Evolutionary conservation across 2,329 filamentous ascomycete genomes (phyloP), one percentile per base, ranked within the genome.

Genomic region (Ascochyta viciae-villosae): DNA sequence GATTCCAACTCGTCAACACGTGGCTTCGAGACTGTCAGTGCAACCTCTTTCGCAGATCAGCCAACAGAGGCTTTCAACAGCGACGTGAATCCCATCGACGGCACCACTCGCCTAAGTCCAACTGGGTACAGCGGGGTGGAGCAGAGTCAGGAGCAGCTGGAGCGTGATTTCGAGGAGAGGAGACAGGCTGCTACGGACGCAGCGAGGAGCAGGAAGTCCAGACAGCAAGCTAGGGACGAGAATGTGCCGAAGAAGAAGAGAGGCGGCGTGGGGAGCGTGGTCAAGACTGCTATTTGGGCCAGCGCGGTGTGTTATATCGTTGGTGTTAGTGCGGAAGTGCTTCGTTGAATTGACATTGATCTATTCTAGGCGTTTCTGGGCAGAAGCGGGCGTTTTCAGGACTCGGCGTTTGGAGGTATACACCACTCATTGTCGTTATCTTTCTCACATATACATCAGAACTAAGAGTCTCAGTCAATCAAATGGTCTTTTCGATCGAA

Each of bases 31-130:
- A 55, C 35, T 6, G n/a, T 54, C 26, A 42, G 39, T 34, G 34
- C 16, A 8, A 39, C 31, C 7, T 3, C 48, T 3, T 6, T 34
- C 7, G 40, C 54, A 8, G 47, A 58, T 3, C 9, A 45, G 22
- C 9, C 31, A 3, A 4, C 41, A 10, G 44, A 41, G 10, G 9
- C n/a, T 31, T 37, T 16, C 49, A 55, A 42, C 33, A 48, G 13
- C 15, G 31, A 47, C 2, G 60, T 72, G 1, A 76, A 75, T n/a
- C 74, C 73, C 3, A 67, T 76, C 13, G 74, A 76, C 35, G 74
- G 73, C 16, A 76, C 72, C 0, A 63, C 71, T 1, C 64, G 70
- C 1, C 49, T 57, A 24, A 67, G 61, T 15, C 73, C 72, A 4
- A 74, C 72, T 1, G 73, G 72, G n/a, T 74, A 70, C 52, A 71